These are phyloP conservation scores for Penicillium palitans DNA, from an alignment of 2,329 filamentous ascomycete species.

Conservation along the genomic window DNA sequence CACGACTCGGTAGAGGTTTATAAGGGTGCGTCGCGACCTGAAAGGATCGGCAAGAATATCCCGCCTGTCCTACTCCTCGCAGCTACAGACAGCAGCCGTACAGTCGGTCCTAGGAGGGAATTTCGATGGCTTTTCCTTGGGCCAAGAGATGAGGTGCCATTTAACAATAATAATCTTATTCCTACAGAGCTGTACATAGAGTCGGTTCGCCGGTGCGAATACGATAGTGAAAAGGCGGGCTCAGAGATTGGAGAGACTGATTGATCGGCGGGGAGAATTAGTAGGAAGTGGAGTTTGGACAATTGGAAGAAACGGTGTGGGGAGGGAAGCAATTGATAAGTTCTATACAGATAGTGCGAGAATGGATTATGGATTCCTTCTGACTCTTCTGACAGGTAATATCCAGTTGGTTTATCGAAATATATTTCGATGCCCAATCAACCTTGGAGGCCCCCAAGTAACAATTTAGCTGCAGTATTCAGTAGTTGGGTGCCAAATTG, in stretches of 20 bases:
- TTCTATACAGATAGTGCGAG: constrained; percentile 17
- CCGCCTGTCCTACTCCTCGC: not conserved
- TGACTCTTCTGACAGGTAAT: constrained; percentile 10
- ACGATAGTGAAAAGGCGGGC: constrained; percentile 3
- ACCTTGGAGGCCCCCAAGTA: not conserved
- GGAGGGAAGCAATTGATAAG: constrained; percentile 17
- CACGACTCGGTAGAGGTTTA: not conserved
- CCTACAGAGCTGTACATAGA: not conserved
- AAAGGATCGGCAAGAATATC: constrained; percentile 15
- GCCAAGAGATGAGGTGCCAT: no score
- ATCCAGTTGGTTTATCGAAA: not conserved
- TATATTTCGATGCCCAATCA: not conserved
- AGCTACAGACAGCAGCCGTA: no score
- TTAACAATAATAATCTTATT: no score
- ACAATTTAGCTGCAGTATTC: not conserved
- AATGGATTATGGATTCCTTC: constrained; percentile 11
- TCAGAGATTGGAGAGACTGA: constrained; percentile 20
- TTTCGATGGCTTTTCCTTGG: no score
- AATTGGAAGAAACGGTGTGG: constrained; percentile 20
- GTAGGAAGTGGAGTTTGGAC: constrained; percentile 21
- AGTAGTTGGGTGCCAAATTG: not conserved
- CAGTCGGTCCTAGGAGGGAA: no score
- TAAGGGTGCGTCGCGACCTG: not conserved
- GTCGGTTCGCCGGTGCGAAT: not conserved
- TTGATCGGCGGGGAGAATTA: constrained; percentile 17